phyloP scores from a whole-genome alignment of 805 yeast genomes.

The Sugiyamaella boreocaroliniensis region DNA sequence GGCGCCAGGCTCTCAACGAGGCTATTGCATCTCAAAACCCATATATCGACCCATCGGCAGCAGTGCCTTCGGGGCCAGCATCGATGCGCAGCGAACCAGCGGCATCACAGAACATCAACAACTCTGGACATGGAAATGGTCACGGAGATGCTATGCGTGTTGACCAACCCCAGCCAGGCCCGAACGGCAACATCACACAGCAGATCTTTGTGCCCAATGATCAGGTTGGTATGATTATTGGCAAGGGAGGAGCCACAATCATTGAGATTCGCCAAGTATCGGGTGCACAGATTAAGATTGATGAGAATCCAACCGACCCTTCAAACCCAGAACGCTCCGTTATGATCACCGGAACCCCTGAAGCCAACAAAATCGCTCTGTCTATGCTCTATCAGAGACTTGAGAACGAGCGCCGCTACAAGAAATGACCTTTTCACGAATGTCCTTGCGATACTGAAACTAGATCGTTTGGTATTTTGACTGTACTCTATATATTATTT shows the following conservation, averaged over 20 bases:
- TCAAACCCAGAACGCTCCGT: conserved; percentile 24
- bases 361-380: conserved; percentile 25
- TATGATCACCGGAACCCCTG: conserved; percentile 23
- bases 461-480: too few relatives aligned
- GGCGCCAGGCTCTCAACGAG: conserved; percentile 15
- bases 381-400: conserved; percentile 21
- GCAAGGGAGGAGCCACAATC: conserved; percentile 78
- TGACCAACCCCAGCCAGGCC: conserved; percentile 5
- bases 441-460: too few relatives aligned
- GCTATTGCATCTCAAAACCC: conserved; percentile 9
- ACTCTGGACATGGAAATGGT: neutral
- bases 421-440: conserved; percentile 7
- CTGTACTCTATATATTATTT: too few relatives aligned
- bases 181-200: conserved; percentile 39
- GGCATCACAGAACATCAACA: conserved; percentile 4
- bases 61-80: conserved; percentile 5
- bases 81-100: neutral
- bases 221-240: conserved; percentile 78
- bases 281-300: conserved; percentile 70
- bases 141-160: neutral
- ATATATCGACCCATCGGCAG: conserved; percentile 7
- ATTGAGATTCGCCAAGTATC: conserved; percentile 68
- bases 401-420: conserved; percentile 2
- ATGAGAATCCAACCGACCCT: conserved; percentile 30
- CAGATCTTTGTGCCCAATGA: conserved; percentile 70